Base-by-base conservation (phyloP, 208 protist genomes). In the Trypanosomatidae sp. region DNA sequence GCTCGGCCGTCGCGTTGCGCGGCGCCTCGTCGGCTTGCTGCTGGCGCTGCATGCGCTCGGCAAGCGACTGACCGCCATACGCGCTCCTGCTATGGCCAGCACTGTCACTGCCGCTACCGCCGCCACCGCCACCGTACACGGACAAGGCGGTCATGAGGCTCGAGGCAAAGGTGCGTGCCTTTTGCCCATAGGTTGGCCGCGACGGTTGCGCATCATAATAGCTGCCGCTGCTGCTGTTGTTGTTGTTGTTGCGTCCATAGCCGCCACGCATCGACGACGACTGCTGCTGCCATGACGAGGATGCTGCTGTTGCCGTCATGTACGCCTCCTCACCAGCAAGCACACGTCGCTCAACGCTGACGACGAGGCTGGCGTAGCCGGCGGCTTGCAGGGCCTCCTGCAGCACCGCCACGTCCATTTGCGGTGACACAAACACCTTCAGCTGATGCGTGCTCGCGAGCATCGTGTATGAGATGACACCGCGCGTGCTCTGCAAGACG, bases 391-490 rank as follows among this genome's bases (percentile, higher is more conserved):
- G 59, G 20, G 56, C 38, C 21, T 70, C 61, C 37, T 82, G 74
- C 41, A 50, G 40, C 43, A 76, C 26, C n/a, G 59, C 40, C 8
- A 53, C 30, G 25, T 54, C 35, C 4, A 63, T 51, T 41, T 61
- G 53, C 25, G 53, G 50, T 19, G 62, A 79, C 15, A 87, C 53
- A 37, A 82, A 87, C 15, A 92, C 52, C 15, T 71, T 61, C n/a
- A 72, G 48, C 38, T 82, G 78, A 26, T 70, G 55, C 13, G 49
- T 62, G 13, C 66, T 60, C 26, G 75, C 33, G 41, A 71, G 69
- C 26, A 93, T 61, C 23, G 79, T 87, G 61, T 85, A 93, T 16
- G 77, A 89, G 7, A 92, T 48, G 7, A 94, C 66, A 7, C 87
- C 87, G 7, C 67, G 65, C 7, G 79, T 83, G 2, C 56, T 72